phyloP scores from a whole-genome alignment of 2,329 filamentous ascomycete genomes.

The Pestalotiopsis sp. region DNA sequence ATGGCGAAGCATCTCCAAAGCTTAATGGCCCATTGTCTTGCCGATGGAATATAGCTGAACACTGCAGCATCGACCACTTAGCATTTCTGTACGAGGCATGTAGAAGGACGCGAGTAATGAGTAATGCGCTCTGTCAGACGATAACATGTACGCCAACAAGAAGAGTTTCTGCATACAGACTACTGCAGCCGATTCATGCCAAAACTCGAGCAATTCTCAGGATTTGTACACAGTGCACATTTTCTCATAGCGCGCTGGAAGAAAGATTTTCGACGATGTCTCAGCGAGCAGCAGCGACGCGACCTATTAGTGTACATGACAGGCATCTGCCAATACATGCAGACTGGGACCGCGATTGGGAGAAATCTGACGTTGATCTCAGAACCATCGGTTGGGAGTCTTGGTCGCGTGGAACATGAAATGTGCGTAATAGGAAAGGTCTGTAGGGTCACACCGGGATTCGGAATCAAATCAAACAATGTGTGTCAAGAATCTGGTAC shows the following conservation, averaged over 20 bases:
- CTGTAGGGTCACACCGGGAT: slow-evolving; percentile 6
- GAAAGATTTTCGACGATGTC: background rate
- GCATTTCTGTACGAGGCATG: background rate
- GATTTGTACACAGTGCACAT: background rate
- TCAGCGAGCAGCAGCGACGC: background rate
- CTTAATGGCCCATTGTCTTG: background rate
- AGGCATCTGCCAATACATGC: background rate
- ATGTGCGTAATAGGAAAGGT: background rate
- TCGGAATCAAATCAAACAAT: slow-evolving; percentile 5
- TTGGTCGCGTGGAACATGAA: slow-evolving; percentile 14
- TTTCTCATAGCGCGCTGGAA: background rate
- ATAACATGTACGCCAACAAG: background rate
- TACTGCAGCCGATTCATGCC: background rate
- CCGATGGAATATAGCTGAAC: background rate
- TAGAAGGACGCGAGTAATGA: background rate
- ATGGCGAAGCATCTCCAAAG: background rate
- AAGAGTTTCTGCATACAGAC: background rate
- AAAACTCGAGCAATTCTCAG: background rate
- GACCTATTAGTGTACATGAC: background rate
- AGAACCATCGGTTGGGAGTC: background rate
- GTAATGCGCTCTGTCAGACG: background rate
- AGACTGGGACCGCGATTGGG: background rate
- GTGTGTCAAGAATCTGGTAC: slow-evolving; percentile 7
- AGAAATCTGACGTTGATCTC: background rate
- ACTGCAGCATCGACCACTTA: background rate